Evolutionary conservation across 1,284 basidiomycete species (phyloP), one percentile per base, ranked within the genome.

Genomic region (Puccinia hordei): DNA sequence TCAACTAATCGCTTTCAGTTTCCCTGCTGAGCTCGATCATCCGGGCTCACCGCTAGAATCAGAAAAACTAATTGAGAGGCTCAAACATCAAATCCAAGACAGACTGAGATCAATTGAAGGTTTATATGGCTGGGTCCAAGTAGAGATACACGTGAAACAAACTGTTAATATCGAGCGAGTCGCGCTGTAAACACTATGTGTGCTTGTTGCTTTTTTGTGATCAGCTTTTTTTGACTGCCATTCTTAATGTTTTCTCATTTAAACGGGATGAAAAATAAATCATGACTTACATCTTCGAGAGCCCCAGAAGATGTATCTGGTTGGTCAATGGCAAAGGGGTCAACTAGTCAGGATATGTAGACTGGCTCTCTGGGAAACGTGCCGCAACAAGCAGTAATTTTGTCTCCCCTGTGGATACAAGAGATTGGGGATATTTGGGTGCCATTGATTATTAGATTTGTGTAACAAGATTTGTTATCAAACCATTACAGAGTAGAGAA

Each of bases 1-100:
- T 49, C 44, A 53, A 35, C 44, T 71, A n/a, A 71, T 71, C 44
- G 44, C 68, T 19, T 71, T 71, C 44, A 71, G 68, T 44, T 71
- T 51, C 49, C 68, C 68, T 17, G 49, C 49, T 17, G 44, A 10
- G 12, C 27, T 71, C 68, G 68, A 71, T 30, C 24, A 71, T 19
- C 68, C 68, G n/a, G 49, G 68, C 8, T 71, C 68, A 35, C 44
- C n/a, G 30, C 44, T 71, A 30, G 68, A 71, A 71, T 49, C 22
- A 30, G 19, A 41, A 1, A 46, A 3, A 4, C 49, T 71, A n/a
- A 71, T 33, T 3, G 12, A 71, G 1, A 49, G 19, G 15, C 49
- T 71, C n/a, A 49, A 71, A 17, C 10, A 49, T 71, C 30, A 71
- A 30, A 49, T 71, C 15, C 41, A 71, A 71, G 68, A 49, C 12